phyloP scores from a whole-genome alignment of 78 protist genomes.

The Protostelium mycophagum region DNA sequence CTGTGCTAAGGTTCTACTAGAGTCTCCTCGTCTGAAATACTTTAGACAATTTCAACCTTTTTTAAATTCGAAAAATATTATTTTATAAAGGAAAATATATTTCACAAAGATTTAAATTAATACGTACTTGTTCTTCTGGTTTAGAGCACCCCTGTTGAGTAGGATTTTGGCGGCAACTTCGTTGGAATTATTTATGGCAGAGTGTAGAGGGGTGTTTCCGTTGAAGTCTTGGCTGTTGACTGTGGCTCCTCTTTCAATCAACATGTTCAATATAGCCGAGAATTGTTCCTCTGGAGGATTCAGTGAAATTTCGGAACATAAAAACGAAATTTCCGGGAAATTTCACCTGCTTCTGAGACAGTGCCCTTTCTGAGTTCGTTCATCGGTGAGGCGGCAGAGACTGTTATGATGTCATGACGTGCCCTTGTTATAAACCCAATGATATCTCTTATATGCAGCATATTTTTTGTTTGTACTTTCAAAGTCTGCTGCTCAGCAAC shows the following conservation, averaged over 20 bases:
- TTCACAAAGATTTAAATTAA: too few relatives aligned
- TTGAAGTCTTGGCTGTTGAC: background rate
- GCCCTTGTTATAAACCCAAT: too few relatives aligned
- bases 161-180: background rate
- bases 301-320: background rate
- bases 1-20: background rate
- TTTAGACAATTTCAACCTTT: too few relatives aligned
- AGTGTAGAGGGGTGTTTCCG: background rate
- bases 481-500: too few relatives aligned
- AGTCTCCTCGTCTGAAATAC: background rate
- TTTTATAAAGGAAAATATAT: too few relatives aligned
- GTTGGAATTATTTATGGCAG: background rate
- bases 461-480: too few relatives aligned
- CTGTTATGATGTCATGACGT: too few relatives aligned
- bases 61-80: too few relatives aligned
- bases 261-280: background rate
- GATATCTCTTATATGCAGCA: too few relatives aligned
- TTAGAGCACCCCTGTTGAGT: background rate
- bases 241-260: background rate
- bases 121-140: background rate
- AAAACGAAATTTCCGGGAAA: background rate
- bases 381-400: too few relatives aligned
- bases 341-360: background rate
- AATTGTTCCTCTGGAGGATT: slow-evolving; percentile 1
- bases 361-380: background rate